Conservation (phyloP, 2,329 filamentous ascomycete species). For the Colletotrichum tabaci region DNA sequence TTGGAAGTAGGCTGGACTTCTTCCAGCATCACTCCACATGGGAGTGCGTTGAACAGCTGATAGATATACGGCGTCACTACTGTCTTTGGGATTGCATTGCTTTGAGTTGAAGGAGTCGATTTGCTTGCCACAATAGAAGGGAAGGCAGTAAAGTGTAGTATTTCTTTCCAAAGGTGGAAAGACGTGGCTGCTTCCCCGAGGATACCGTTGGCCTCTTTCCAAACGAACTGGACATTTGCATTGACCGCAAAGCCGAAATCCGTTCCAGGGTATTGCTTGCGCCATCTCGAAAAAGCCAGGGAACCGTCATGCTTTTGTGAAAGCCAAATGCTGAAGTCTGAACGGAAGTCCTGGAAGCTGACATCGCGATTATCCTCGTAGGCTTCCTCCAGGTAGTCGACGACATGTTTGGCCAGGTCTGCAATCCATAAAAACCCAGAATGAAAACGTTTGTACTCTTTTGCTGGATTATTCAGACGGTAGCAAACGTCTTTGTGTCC, state of each 20-base stretch:
- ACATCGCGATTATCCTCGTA: slow-evolving; percentile 55
- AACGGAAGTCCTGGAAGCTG: slow-evolving; percentile 68
- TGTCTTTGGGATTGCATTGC: slow-evolving; percentile 59
- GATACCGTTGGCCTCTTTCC: slow-evolving; percentile 73
- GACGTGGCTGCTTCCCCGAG: slow-evolving; percentile 51
- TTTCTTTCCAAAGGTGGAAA: slow-evolving; percentile 70
- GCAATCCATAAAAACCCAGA: slow-evolving; percentile 79
- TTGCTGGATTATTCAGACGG: slow-evolving; percentile 67
- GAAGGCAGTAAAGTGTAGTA: slow-evolving; percentile 43
- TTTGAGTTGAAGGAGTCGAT: slow-evolving; percentile 51
- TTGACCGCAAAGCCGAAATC: slow-evolving; percentile 77
- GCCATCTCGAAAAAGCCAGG: slow-evolving; percentile 68
- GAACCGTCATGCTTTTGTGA: slow-evolving; percentile 58
- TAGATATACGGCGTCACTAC: slow-evolving; percentile 80
- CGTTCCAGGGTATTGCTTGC: slow-evolving; percentile 56
- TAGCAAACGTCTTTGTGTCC: slow-evolving; percentile 71
- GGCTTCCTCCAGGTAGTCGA: slow-evolving; percentile 72
- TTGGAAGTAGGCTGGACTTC: slow-evolving; percentile 48
- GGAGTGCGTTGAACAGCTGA: slow-evolving; percentile 74
- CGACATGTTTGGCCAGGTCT: slow-evolving; percentile 78
- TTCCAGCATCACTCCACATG: slow-evolving; percentile 69
- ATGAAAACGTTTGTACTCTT: slow-evolving; percentile 75
- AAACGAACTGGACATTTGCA: slow-evolving; percentile 74
- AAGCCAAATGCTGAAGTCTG: slow-evolving; percentile 72
- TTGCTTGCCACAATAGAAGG: slow-evolving; percentile 37